phyloP scores from a whole-genome alignment of 2,329 filamentous ascomycete genomes.

The Sporothrix variecibatus region DNA sequence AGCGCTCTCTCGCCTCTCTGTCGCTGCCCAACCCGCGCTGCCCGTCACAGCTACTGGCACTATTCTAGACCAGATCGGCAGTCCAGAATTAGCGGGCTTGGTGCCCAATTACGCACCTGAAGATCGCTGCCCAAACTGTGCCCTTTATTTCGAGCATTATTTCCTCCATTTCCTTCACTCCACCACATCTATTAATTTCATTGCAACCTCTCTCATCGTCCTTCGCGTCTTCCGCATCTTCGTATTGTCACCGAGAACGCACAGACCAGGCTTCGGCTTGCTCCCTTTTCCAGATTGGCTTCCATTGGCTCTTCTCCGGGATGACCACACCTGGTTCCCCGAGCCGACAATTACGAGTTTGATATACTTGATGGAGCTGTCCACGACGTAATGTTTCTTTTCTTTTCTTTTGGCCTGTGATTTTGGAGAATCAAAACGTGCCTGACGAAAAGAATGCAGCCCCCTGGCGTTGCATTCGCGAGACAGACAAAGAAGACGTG shows the following conservation, averaged over 20 bases:
- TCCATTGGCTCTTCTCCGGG: conserved; percentile 1
- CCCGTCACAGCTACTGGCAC: not conserved
- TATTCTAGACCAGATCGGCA: not conserved
- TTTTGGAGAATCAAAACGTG: not conserved
- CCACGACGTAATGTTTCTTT: not conserved
- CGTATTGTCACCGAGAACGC: conserved; percentile 2
- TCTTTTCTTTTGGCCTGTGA: not conserved
- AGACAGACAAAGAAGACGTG: not conserved
- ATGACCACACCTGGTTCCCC: conserved; percentile 14
- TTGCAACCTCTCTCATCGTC: not conserved
- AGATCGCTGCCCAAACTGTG: conserved; percentile 15
- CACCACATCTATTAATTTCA: not conserved
- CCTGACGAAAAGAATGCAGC: not conserved
- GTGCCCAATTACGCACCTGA: not conserved
- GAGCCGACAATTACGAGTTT: conserved; percentile 7
- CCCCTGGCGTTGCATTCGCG: not conserved
- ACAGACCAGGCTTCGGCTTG: not conserved
- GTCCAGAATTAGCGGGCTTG: not conserved
- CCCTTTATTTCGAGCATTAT: not conserved
- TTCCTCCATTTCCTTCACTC: not conserved
- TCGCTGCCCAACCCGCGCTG: conserved; percentile 6
- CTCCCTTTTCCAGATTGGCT: not conserved
- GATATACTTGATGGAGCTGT: not conserved
- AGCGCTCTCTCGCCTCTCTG: not conserved
- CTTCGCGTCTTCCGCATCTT: not conserved